Conservation (phyloP, 352 stramenopile species). For the Globisporangium cylindrosporum region DNA sequence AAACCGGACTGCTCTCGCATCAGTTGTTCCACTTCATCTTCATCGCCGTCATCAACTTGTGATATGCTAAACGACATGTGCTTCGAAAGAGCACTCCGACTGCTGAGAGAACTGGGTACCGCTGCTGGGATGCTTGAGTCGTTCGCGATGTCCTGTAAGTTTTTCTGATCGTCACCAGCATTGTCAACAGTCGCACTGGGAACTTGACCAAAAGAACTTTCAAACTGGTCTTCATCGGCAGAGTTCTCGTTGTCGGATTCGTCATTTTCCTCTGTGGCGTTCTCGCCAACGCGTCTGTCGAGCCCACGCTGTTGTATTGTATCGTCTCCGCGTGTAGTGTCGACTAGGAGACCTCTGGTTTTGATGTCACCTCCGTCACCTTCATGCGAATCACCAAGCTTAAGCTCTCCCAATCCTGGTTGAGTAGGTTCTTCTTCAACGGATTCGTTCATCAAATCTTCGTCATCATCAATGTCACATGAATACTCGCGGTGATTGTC, state of each 20-base stretch:
- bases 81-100: conserved; percentile 3
- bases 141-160: background rate
- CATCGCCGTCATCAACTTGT: conserved; percentile 2
- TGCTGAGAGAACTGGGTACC: background rate
- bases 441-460: background rate
- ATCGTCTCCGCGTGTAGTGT: background rate
- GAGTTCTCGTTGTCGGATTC: background rate
- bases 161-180: background rate
- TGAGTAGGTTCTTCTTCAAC: background rate
- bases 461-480: background rate
- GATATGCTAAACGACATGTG: conserved; percentile 12
- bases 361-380: background rate
- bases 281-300: background rate
- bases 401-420: background rate
- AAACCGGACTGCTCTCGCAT: conserved; percentile 13
- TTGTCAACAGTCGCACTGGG: background rate
- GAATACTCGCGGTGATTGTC: background rate
- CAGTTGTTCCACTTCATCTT: conserved; percentile 14
- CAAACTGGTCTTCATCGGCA: background rate
- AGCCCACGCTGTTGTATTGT: background rate
- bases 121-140: background rate
- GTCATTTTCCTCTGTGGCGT: background rate
- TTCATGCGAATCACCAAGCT: conserved; percentile 2
- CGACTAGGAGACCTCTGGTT: background rate
- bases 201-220: conserved; percentile 10